phyloP scores from a whole-genome alignment of 805 yeast genomes.

The Spathaspora hagerdaliae region DNA sequence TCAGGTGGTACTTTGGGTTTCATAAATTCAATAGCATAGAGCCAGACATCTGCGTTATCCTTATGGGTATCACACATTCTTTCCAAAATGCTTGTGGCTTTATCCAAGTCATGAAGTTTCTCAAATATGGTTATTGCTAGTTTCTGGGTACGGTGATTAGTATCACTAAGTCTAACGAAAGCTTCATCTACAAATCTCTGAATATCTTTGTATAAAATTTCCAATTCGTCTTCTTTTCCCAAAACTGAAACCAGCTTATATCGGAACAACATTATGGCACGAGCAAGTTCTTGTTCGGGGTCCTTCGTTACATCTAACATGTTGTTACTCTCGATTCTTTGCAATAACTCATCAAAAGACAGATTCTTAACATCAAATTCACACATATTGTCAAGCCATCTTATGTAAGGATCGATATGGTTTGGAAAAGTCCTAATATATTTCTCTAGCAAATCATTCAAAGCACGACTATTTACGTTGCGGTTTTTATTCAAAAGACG shows the following conservation, averaged over 20 bases:
- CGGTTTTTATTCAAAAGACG: too few relatives aligned
- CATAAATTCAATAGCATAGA: constrained; percentile 22
- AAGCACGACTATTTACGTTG: too few relatives aligned
- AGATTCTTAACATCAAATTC: too few relatives aligned
- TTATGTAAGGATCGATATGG: not conserved
- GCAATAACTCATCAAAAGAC: too few relatives aligned
- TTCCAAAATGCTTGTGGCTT: constrained; percentile 21
- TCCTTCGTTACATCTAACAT: not conserved
- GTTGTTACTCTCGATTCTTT: not conserved
- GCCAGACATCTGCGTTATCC: constrained; percentile 46
- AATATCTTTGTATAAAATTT: not conserved
- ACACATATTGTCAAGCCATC: too few relatives aligned
- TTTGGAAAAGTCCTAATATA: constrained; percentile 23
- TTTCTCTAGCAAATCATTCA: constrained; percentile 2
- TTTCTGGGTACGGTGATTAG: constrained; percentile 43
- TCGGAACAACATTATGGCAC: too few relatives aligned
- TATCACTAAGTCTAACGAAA: constrained; percentile 20
- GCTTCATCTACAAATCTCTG: not conserved
- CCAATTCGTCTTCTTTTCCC: not conserved
- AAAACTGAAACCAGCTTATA: too few relatives aligned
- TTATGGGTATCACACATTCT: constrained; percentile 20
- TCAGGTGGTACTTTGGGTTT: not conserved
- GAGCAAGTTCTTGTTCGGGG: not conserved
- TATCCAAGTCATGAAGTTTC: constrained; percentile 19
- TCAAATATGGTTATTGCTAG: constrained; percentile 32